These are phyloP conservation scores for Astragalus membranaceus DNA, from an alignment of 306 rosid species.

Conservation along the genomic window DNA sequence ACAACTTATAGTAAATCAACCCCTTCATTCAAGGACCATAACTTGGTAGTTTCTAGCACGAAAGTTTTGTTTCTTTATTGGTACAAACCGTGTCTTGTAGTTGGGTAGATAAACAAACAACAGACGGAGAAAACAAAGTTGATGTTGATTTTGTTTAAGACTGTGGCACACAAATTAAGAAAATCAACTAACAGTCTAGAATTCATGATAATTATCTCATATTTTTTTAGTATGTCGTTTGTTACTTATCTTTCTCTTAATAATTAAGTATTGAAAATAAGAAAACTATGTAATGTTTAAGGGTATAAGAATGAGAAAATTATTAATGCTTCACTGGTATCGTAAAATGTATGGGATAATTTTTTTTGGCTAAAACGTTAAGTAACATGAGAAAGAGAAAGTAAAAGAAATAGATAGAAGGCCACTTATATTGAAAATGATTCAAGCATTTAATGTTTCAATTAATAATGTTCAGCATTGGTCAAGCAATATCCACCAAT, in stretches of 20 bases:
- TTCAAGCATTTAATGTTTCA: conserved; percentile 15
- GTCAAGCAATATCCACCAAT: conserved; percentile 37
- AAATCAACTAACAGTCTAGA: no score
- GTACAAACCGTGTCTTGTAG: conserved; percentile 21
- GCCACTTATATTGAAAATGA: neutral
- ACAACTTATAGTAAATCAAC: conserved; percentile 8
- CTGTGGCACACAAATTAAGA: no score
- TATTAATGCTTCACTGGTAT: no score
- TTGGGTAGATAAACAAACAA: conserved; percentile 72
- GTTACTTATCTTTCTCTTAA: no score
- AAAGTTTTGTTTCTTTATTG: conserved; percentile 29
- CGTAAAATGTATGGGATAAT: no score
- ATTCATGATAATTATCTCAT: no score
- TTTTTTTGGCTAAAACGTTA: no score
- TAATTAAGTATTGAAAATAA: no score
- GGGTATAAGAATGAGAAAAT: no score
- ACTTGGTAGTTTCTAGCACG: conserved; percentile 37
- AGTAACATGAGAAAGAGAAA: neutral
- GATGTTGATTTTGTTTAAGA: neutral
- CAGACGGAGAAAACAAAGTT: conserved; percentile 61
- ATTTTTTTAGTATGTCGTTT: no score
- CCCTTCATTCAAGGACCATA: conserved; percentile 8
- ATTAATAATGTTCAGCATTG: conserved; percentile 24
- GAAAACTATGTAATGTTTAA: no score
- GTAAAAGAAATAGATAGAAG: neutral